Conservation (phyloP, 768 basidiomycete genomes). For the Leucocoprinus birnbaumii region DNA sequence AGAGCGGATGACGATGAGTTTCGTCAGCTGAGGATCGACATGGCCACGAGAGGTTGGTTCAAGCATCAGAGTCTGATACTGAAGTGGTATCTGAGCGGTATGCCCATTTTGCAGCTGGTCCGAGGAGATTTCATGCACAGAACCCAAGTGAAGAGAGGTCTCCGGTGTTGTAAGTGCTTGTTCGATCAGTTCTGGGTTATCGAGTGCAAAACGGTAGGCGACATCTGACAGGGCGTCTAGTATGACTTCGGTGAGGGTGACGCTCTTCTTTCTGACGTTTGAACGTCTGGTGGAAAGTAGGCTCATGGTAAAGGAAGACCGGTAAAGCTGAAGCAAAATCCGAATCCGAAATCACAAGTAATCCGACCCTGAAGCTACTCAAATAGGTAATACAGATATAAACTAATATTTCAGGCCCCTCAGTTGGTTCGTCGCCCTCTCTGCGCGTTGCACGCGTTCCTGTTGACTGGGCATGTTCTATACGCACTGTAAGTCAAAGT, state of each 20-base stretch:
- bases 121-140: constrained; percentile 10
- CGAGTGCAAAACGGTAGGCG: constrained; percentile 42
- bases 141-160: neutral
- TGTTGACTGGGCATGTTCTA: constrained; percentile 10
- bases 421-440: constrained; percentile 7
- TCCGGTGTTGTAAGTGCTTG: constrained; percentile 51
- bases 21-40: constrained; percentile 44
- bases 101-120: constrained; percentile 16
- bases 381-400: neutral
- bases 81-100: constrained; percentile 13
- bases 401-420: constrained; percentile 4
- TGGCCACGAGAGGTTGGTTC: constrained; percentile 77
- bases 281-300: neutral
- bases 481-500: neutral
- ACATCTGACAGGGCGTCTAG: constrained; percentile 46
- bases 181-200: constrained; percentile 35
- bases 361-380: neutral
- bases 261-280: neutral
- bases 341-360: neutral
- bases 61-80: constrained; percentile 54
- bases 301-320: constrained; percentile 3
- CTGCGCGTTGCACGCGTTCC: constrained; percentile 5
- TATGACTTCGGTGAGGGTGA: constrained; percentile 45
- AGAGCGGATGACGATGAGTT: constrained; percentile 44
- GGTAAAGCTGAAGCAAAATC: neutral